phyloP scores from a whole-genome alignment of 805 yeast genomes.

The Lipomyces yamanashiensis region DNA sequence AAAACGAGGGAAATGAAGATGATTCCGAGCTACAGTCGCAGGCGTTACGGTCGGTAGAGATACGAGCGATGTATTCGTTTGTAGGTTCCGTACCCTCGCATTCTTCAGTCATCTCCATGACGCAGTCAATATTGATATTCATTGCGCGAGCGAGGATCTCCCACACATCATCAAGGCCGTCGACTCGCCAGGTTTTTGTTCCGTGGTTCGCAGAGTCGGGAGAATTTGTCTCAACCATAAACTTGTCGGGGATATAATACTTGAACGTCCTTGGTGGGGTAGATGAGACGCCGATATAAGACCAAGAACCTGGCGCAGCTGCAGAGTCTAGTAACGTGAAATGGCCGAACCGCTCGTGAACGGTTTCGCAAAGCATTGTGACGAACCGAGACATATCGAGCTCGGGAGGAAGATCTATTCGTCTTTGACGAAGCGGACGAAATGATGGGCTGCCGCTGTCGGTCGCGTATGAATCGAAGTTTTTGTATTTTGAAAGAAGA shows the following conservation, averaged over 20 bases:
- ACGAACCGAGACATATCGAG: slow-evolving; percentile 9
- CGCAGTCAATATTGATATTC: slow-evolving; percentile 1
- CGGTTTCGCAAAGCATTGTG: slow-evolving; percentile 15
- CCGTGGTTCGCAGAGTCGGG: too few species aligned
- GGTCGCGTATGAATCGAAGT: not conserved
- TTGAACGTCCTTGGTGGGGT: slow-evolving; percentile 7
- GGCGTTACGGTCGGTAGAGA: not conserved
- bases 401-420: slow-evolving; percentile 2
- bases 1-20: slow-evolving; percentile 61
- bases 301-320: slow-evolving; percentile 83
- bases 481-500: not conserved
- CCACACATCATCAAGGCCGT: slow-evolving; percentile 30
- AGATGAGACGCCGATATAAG: slow-evolving; percentile 67
- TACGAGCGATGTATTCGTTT: not conserved
- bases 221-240: slow-evolving; percentile 5
- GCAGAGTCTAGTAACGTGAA: slow-evolving; percentile 68
- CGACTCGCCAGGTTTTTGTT: slow-evolving; percentile 5
- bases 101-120: not conserved
- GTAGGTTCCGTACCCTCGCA: not conserved
- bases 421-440: slow-evolving; percentile 12
- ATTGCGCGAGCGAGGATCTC: slow-evolving; percentile 8
- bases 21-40: not conserved
- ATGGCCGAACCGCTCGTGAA: not conserved
- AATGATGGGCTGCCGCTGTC: not conserved
- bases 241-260: slow-evolving; percentile 20